Conservation (phyloP, 192 early-diverging fungal genomes). For the Geranomyces michiganensis region DNA sequence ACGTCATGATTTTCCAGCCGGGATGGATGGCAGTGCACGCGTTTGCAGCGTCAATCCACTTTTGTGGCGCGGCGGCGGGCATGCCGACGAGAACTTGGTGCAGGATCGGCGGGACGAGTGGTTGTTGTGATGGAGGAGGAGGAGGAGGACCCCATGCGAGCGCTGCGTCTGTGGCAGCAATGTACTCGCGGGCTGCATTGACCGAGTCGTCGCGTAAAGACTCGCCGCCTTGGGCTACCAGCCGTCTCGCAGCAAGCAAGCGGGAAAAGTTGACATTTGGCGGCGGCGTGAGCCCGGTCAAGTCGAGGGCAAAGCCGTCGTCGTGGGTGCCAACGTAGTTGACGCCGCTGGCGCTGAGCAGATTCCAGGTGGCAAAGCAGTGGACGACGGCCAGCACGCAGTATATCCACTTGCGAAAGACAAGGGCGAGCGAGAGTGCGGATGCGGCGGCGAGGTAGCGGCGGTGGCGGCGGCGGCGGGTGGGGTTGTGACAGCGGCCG, state of each 20-base stretch:
- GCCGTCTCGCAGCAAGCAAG: neutral
- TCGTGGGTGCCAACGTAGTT: conserved; percentile 18
- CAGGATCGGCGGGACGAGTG: conserved; percentile 38
- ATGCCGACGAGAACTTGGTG: conserved; percentile 38
- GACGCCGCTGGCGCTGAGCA: neutral
- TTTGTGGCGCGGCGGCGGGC: conserved; percentile 17
- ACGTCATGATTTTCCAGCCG: conserved; percentile 31
- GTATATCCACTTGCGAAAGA: conserved; percentile 24
- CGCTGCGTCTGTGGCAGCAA: neutral
- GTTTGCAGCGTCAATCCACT: conserved; percentile 24
- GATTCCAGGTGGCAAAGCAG: conserved; percentile 28
- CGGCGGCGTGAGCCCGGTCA: conserved; percentile 12
- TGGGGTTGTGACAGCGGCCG: no score
- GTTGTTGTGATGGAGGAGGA: neutral
- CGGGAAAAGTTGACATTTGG: conserved; percentile 1
- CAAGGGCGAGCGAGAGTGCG: neutral
- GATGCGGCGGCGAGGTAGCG: conserved; percentile 1
- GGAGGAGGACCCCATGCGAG: conserved; percentile 22
- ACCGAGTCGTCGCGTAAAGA: neutral
- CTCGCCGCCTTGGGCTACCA: neutral
- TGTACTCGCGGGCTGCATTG: neutral
- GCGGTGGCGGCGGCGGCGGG: neutral
- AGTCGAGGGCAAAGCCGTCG: conserved; percentile 27
- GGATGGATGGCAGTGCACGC: conserved; percentile 33
- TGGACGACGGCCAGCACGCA: conserved; percentile 8